phyloP scores from a whole-genome alignment of 2,329 filamentous ascomycete genomes.

The Pezicula radicicola region DNA sequence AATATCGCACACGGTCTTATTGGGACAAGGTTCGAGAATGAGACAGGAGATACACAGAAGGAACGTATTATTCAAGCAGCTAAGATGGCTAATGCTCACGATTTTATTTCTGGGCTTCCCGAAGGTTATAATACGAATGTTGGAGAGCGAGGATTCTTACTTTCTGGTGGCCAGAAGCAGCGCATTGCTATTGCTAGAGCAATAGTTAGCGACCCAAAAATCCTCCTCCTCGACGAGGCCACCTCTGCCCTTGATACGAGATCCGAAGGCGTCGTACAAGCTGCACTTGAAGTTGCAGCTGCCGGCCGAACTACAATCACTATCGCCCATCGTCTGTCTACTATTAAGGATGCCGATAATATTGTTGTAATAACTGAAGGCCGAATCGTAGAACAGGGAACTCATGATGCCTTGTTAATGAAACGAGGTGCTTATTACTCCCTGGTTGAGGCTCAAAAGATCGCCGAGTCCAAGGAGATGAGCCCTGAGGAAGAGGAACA shows the following conservation, averaged over 20 bases:
- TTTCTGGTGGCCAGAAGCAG: constrained; percentile 95
- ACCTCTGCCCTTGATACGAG: constrained; percentile 93
- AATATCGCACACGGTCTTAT: constrained; percentile 92
- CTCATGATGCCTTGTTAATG: constrained; percentile 75
- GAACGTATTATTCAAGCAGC: constrained; percentile 78
- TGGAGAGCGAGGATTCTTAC: constrained; percentile 88
- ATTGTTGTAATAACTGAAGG: constrained; percentile 91
- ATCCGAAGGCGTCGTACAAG: constrained; percentile 91
- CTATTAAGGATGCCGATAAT: constrained; percentile 90
- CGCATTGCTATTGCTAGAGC: constrained; percentile 92
- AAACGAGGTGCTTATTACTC: constrained; percentile 72
- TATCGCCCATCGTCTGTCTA: constrained; percentile 92
- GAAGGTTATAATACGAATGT: constrained; percentile 92
- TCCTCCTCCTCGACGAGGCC: constrained; percentile 90
- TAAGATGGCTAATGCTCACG: constrained; percentile 89
- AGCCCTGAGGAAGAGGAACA: constrained; percentile 47
- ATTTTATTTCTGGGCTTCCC: constrained; percentile 79
- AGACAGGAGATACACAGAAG: constrained; percentile 62
- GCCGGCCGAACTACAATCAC: constrained; percentile 90
- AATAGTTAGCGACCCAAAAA: constrained; percentile 85
- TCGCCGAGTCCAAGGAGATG: constrained; percentile 58
- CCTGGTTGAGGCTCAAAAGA: constrained; percentile 85
- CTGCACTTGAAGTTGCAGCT: constrained; percentile 82
- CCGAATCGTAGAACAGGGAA: constrained; percentile 85
- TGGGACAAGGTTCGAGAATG: constrained; percentile 72